Conservation (phyloP, 306 rosid genomes). For the Lathyrus oleraceus region DNA sequence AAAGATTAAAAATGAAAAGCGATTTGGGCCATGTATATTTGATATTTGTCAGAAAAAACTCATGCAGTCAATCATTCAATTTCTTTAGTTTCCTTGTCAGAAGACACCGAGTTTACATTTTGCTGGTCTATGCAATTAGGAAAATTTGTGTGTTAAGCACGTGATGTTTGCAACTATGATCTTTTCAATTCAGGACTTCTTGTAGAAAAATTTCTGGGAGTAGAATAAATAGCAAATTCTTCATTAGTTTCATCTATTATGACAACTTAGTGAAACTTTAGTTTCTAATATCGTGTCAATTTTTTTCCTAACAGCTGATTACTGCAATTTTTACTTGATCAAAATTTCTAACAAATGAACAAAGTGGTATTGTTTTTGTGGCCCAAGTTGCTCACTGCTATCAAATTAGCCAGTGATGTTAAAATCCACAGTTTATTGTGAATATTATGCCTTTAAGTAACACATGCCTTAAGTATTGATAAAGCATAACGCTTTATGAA, state of each 20-base stretch:
- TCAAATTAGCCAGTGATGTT: background rate
- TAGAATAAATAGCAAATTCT: background rate
- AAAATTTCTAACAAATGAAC: slow-evolving; percentile 13
- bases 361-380: background rate
- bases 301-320: background rate
- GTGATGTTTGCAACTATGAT: slow-evolving; percentile 11
- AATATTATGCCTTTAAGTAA: slow-evolving; percentile 4
- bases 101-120: background rate
- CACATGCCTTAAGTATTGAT: background rate
- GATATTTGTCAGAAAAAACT: slow-evolving; percentile 7
- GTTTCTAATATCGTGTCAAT: background rate
- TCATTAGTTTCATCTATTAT: slow-evolving; percentile 20
- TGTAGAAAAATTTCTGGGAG: background rate
- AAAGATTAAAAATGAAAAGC: slow-evolving; percentile 12
- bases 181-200: background rate
- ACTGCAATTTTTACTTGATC: background rate
- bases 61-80: slow-evolving; percentile 20
- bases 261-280: background rate
- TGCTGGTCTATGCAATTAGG: slow-evolving; percentile 8
- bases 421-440: background rate
- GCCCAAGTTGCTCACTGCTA: slow-evolving; percentile 3
- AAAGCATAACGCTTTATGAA: background rate
- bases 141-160: background rate
- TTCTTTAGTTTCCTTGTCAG: slow-evolving; percentile 23
- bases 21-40: slow-evolving; percentile 4